phyloP scores from a whole-genome alignment of 116 monocot genomes.

The Thalassia testudinum region DNA sequence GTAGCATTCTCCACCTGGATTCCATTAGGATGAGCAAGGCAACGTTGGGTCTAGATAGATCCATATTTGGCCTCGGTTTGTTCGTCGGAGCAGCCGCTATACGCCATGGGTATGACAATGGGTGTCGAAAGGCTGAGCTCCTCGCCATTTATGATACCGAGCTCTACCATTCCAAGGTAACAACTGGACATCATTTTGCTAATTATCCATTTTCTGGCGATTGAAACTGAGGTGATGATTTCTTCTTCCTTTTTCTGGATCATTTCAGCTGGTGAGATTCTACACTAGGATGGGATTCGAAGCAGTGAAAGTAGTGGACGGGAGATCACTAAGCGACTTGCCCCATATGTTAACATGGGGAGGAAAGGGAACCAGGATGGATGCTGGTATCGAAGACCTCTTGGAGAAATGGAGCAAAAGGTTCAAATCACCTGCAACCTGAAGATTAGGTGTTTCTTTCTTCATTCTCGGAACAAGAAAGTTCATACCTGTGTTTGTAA shows the following conservation, averaged over 20 bases:
- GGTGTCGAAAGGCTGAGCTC: slow-evolving; percentile 68
- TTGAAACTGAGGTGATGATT: too few relatives aligned
- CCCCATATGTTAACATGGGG: slow-evolving; percentile 94
- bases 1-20: slow-evolving; percentile 70
- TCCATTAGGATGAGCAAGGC: slow-evolving; percentile 67
- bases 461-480: too few relatives aligned
- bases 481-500: too few relatives aligned
- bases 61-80: slow-evolving; percentile 78
- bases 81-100: slow-evolving; percentile 79
- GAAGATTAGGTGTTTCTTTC: neutral
- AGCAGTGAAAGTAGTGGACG: slow-evolving; percentile 59
- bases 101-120: slow-evolving; percentile 73
- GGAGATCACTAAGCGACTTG: slow-evolving; percentile 50
- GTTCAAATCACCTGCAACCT: slow-evolving; percentile 22
- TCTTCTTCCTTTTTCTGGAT: neutral
- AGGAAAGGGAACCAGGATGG: slow-evolving; percentile 88
- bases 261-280: slow-evolving; percentile 83
- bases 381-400: slow-evolving; percentile 55
- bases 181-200: too few relatives aligned
- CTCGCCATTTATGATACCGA: slow-evolving; percentile 88
- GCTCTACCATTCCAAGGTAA: slow-evolving; percentile 66
- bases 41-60: slow-evolving; percentile 49
- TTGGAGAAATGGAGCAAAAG: slow-evolving; percentile 65
- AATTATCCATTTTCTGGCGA: too few relatives aligned
- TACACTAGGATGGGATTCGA: slow-evolving; percentile 92